Base-by-base conservation (phyloP, 228 moss, liverwort and hornwort genomes). In the Sphagnum magellanicum region DNA sequence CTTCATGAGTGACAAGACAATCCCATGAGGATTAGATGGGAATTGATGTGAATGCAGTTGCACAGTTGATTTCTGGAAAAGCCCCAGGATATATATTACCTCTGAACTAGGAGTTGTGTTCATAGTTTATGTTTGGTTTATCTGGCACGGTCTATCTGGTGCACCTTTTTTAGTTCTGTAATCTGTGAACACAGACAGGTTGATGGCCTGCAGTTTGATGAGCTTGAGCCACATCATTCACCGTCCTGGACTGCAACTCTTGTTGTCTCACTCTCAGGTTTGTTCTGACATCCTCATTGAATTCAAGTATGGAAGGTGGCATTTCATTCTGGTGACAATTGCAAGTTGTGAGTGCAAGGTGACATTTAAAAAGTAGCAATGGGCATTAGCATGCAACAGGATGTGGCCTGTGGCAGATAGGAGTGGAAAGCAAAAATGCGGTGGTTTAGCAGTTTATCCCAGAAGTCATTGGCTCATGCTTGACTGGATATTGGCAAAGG, bases 401-500 rank as follows among this genome's bases (percentile, higher is more conserved):
- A 32, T 32, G 32, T 32, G 32, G 32, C 32, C 32, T 55, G 55
- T 55, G 52, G 71, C 88, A 88, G 86, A 74, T 73, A 70, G 70
- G 51, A 82, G 66, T 5, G 61, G 64, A 0, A 77, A 73, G 64
- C 58, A 48, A 57, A 72, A 72, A 53, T 82, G 84, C 50, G 89
- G 91, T 50, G 79, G 84, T 67, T 70, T 91, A 65, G 80, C 81
- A 72, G 88, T 91, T 61, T 91, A 81, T 65, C 87, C 91, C 10
- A 82, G 89, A 77, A 91, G 91, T 68, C 88, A 91, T 76, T 86
- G 89, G 91, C 78, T 91, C 57, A 49, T 87, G 65, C 53, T 74
- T 2, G 82, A 87, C 65, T 79, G 73, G 60, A 72, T 80, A 52
- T 67, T 65, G 13, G 74, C 67, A 60, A 63, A 62, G 64, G 9